Base-by-base conservation (phyloP, 1,139 yeast species). In the Wickerhamomyces sp. region DNA sequence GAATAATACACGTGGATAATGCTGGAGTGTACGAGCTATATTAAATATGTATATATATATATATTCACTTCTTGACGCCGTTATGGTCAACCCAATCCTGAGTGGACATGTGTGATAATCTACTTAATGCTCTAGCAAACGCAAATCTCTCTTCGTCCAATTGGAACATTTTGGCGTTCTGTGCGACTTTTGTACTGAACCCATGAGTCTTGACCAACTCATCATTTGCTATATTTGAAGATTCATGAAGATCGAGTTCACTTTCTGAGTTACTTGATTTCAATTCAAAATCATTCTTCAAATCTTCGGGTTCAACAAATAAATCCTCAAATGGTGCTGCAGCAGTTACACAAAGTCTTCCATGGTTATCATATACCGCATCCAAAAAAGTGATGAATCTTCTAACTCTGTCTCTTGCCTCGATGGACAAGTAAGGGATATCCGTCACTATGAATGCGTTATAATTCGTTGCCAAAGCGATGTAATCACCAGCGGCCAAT, bases 111-210 rank as follows among this genome's bases (percentile, higher is more conserved):
- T 91, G 97, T 34, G 91, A 73, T 46, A 91, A 68, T 56, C 98
- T 74, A 47, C 93, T 81, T 44, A 91, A 67, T 0, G 97, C 96
- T 54, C 98, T 72, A 2, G 96, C 95, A 67, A 89, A 91, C 13
- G 98, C 98, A 66, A 91, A 91, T 58, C 82, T 75, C 61, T 91
- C 98, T 59, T 91, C 98, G 57, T 88, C 97, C 6, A 83, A 64
- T 30, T 83, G 84, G 62, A 91, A 89, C 77, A 87, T 77, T 23
- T 83, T 66, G 2, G 93, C 84, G 55, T 80, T 77, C 47, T 80
- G 73, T n/a, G 91, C 86, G 36, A 82, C 67, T 44, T 77, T 78
- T 42, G 78, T 74, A 46, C 82, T 85, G 44, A 83, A 80, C 1
- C 91, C 94, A 55, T 82, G 86, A 41, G 77, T 72, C 11, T 68